Conservation (phyloP, 75 land plant genomes). For the Larix kaempferi region DNA sequence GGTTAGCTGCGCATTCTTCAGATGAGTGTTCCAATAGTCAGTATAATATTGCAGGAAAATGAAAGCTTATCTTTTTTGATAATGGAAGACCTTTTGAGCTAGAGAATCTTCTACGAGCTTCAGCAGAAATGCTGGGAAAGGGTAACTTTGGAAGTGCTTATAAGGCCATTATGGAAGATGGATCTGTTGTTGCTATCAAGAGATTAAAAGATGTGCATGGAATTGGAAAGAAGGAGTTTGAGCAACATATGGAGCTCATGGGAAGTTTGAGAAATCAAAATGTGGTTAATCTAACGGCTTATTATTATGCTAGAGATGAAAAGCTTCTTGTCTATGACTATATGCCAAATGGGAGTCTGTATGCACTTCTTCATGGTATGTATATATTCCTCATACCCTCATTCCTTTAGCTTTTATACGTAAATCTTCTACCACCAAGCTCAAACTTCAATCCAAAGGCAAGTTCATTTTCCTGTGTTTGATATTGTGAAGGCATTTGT, state of each 20-base stretch:
- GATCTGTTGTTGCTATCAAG: conserved; percentile 72
- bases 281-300: conserved; percentile 65
- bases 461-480: not conserved
- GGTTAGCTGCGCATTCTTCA: conserved; percentile 9
- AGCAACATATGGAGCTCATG: conserved; percentile 70
- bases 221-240: conserved; percentile 69
- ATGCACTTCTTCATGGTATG: conserved; percentile 74
- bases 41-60: conserved; percentile 21
- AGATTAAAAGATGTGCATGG: conserved; percentile 68
- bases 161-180: conserved; percentile 82
- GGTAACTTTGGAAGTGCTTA: conserved; percentile 85
- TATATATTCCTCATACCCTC: not conserved
- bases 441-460: not conserved
- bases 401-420: not conserved
- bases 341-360: conserved; percentile 80
- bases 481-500: not conserved
- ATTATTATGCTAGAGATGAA: conserved; percentile 85
- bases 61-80: conserved; percentile 61
- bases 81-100: conserved; percentile 54
- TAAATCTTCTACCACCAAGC: not conserved
- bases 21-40: not conserved
- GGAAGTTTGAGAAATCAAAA: conserved; percentile 74
- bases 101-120: conserved; percentile 76
- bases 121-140: conserved; percentile 87
- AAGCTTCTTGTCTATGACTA: conserved; percentile 92